A percentile compares a stretch with the other conserved stretches of the same genome.
These are phyloP conservation scores for Pinus taeda DNA, from an alignment of 75 land plant genomes.

Conservation along the genomic window DNA sequence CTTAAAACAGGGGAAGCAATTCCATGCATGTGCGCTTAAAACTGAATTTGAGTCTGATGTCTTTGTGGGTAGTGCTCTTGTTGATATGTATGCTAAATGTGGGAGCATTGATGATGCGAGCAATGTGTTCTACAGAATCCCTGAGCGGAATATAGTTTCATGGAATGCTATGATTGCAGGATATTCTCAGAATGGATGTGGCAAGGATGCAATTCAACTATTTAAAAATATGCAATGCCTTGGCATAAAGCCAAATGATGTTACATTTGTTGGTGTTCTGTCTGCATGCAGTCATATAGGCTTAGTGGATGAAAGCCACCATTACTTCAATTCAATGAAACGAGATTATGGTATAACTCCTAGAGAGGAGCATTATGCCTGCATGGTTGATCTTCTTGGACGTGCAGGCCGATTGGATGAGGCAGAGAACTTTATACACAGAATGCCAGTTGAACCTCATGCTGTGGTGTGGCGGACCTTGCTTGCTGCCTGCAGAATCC, in stretches of 20 bases:
- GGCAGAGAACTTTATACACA: slow-evolving; percentile 43
- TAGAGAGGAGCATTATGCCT: slow-evolving; percentile 54
- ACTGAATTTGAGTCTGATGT: slow-evolving; percentile 35
- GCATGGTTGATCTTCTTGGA: slow-evolving; percentile 68
- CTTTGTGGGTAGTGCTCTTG: slow-evolving; percentile 32
- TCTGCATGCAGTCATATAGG: slow-evolving; percentile 60
- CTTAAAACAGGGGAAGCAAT: slow-evolving; percentile 38
- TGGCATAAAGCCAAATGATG: slow-evolving; percentile 44
- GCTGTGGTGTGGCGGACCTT: slow-evolving; percentile 46
- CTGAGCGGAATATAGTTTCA: slow-evolving; percentile 17
- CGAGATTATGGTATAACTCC: slow-evolving; percentile 24
- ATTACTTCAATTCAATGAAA: slow-evolving; percentile 42
- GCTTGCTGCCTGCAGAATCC: slow-evolving; percentile 42
- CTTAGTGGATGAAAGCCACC: slow-evolving; percentile 46
- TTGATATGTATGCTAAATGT: slow-evolving; percentile 73
- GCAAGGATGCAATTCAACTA: slow-evolving; percentile 27
- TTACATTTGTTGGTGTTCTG: slow-evolving; percentile 53
- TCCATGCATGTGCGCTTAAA: slow-evolving; percentile 41
- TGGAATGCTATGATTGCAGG: slow-evolving; percentile 56
- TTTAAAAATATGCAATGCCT: slow-evolving; percentile 44
- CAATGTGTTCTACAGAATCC: slow-evolving; percentile 22
- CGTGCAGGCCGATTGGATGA: slow-evolving; percentile 41
- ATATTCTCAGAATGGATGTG: slow-evolving; percentile 44
- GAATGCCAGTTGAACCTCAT: slow-evolving; percentile 46
- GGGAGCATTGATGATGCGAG: slow-evolving; percentile 41